Percentiles rank a stretch among this genome's conserved stretches.
Conservation (phyloP, 1,139 yeast species). For the Protomyces arabidopsidicola region DNA sequence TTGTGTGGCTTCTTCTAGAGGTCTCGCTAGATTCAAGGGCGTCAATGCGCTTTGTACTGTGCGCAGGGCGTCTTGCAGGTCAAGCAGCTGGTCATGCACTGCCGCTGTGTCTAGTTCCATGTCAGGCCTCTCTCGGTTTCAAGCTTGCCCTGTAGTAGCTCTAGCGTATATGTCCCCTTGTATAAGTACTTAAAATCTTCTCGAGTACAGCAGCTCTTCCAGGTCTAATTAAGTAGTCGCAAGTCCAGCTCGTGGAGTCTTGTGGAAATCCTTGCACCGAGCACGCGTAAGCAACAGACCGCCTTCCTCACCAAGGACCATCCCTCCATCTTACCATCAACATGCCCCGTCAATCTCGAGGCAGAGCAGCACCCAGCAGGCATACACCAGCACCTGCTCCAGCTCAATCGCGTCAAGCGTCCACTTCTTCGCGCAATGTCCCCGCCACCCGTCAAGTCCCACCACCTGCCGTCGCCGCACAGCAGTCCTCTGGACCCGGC, state of each 20-base stretch:
- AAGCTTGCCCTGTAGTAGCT: no score
- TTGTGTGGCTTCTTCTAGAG: not conserved
- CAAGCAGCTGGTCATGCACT: constrained; percentile 16
- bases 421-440: constrained; percentile 53
- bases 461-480: constrained; percentile 45
- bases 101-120: constrained; percentile 9
- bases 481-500: constrained; percentile 71
- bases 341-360: constrained; percentile 55
- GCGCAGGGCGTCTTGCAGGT: constrained; percentile 5
- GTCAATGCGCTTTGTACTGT: constrained; percentile 3
- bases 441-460: constrained; percentile 39
- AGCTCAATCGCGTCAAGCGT: constrained; percentile 69
- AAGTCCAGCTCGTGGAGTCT: no score
- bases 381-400: constrained; percentile 54
- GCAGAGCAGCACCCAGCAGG: constrained; percentile 36
- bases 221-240: no score
- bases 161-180: not conserved
- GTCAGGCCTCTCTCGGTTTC: no score
- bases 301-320: not conserved
- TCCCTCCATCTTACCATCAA: constrained; percentile 17
- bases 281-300: not conserved
- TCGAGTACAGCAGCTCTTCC: not conserved
- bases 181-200: not conserved
- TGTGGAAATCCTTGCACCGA: not conserved
- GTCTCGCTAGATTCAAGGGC: not conserved